These are phyloP conservation scores for Fusarium sp. DNA, from an alignment of 2,329 filamentous ascomycete genomes.

Conservation along the genomic window DNA sequence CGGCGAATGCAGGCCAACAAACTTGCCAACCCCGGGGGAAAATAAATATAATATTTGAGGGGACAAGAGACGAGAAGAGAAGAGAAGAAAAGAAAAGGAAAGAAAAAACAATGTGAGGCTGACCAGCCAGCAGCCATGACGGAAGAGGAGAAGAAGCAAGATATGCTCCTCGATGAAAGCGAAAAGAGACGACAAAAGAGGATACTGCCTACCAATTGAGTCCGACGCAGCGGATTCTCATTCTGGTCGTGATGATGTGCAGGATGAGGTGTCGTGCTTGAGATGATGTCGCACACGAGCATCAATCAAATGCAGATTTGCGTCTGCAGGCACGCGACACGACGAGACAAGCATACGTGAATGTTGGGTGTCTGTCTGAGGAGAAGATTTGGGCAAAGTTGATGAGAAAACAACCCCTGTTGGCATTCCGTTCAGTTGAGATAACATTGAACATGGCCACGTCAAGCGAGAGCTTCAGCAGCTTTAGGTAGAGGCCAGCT, in stretches of 20 bases:
- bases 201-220: constrained; percentile 18
- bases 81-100: constrained; percentile 25
- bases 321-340: constrained; percentile 37
- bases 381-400: constrained; percentile 10
- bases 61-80: constrained; percentile 31
- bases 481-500: constrained; percentile 18
- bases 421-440: constrained; percentile 20
- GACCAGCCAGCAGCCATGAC: constrained; percentile 25
- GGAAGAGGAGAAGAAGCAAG: constrained; percentile 24
- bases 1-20: constrained; percentile 17
- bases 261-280: constrained; percentile 43
- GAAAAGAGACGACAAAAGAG: constrained; percentile 38
- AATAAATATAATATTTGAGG: constrained; percentile 22
- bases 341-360: constrained; percentile 11
- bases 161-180: neutral
- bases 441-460: constrained; percentile 29
- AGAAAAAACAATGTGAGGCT: constrained; percentile 46
- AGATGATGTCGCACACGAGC: constrained; percentile 41
- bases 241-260: constrained; percentile 41
- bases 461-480: constrained; percentile 20
- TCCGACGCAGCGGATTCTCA: constrained; percentile 14
- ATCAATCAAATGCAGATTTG: constrained; percentile 18
- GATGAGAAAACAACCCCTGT: constrained; percentile 30
- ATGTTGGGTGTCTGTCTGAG: constrained; percentile 16
- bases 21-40: constrained; percentile 12